Evolutionary conservation across 2,329 filamentous ascomycete genomes (phyloP).

Genomic region (Aspergillus transmontanensis): DNA sequence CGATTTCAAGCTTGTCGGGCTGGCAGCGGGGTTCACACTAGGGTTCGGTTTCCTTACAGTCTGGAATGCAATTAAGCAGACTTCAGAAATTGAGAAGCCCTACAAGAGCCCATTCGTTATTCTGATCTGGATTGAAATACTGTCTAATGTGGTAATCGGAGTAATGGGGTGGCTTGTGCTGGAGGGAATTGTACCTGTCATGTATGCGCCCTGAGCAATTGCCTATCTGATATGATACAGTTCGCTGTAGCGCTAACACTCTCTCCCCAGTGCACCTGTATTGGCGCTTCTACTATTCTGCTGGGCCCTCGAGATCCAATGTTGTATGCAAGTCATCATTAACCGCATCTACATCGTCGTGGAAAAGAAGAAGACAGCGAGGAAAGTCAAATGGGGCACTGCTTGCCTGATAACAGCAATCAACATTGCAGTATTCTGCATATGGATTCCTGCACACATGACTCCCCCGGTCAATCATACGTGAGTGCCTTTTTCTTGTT

Average conservation of each 20-base stretch:
- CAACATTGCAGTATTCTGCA: background rate
- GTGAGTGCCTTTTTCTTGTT: background rate
- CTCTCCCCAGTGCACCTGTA: background rate
- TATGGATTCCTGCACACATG: slow-evolving; percentile 1
- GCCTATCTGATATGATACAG: background rate
- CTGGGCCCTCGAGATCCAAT: background rate
- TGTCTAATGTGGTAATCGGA: background rate
- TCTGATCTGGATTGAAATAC: background rate
- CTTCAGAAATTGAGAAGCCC: background rate
- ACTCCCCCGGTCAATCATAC: background rate
- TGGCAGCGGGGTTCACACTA: background rate
- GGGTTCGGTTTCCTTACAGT: background rate
- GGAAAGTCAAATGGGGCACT: background rate
- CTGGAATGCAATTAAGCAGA: slow-evolving; percentile 1
- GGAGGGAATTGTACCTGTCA: background rate
- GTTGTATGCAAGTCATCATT: background rate
- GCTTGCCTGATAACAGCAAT: background rate
- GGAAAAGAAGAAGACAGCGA: background rate
- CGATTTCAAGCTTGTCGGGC: background rate
- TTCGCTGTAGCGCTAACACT: background rate
- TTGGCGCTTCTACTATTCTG: background rate
- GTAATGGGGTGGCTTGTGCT: background rate
- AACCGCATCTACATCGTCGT: background rate
- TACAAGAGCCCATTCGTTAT: background rate
- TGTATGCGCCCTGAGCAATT: background rate